Conservation (phyloP, 768 basidiomycete genomes). For the Mycena vulgaris region DNA sequence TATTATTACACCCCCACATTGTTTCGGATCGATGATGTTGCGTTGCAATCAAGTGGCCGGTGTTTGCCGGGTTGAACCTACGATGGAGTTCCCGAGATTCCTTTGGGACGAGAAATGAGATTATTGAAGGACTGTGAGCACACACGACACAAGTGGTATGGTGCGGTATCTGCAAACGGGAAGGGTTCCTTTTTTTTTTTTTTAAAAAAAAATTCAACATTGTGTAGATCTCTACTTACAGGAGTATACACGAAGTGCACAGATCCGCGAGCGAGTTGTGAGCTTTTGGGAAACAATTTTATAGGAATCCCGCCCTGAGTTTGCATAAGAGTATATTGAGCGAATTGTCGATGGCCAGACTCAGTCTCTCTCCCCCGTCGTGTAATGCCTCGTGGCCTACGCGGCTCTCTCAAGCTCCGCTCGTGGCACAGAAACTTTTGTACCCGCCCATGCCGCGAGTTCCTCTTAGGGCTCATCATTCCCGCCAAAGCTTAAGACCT, state of each 20-base stretch:
- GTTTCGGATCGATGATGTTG: not conserved
- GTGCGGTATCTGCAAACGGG: not conserved
- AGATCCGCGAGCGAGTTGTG: not conserved
- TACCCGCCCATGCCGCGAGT: no score
- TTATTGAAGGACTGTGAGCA: no score
- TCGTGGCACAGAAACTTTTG: no score
- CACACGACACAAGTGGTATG: no score
- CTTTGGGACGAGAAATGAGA: no score
- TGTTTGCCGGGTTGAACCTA: not conserved
- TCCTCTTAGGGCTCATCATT: no score
- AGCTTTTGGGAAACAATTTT: not conserved
- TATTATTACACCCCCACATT: not conserved
- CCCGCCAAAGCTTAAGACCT: no score
- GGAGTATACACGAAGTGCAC: not conserved
- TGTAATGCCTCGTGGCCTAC: not conserved
- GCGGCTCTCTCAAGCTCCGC: no score
- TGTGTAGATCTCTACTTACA: not conserved
- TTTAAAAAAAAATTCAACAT: not conserved
- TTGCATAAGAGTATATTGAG: not conserved
- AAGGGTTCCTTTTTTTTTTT: not conserved
- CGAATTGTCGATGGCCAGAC: not conserved
- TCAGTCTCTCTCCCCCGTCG: not conserved
- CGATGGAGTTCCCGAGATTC: no score
- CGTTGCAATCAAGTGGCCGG: constrained; percentile 1
- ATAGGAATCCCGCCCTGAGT: not conserved